Evolutionary conservation across 108 stramenopile genomes (phyloP).

Genomic region (Asterionellopsis glacialis): DNA sequence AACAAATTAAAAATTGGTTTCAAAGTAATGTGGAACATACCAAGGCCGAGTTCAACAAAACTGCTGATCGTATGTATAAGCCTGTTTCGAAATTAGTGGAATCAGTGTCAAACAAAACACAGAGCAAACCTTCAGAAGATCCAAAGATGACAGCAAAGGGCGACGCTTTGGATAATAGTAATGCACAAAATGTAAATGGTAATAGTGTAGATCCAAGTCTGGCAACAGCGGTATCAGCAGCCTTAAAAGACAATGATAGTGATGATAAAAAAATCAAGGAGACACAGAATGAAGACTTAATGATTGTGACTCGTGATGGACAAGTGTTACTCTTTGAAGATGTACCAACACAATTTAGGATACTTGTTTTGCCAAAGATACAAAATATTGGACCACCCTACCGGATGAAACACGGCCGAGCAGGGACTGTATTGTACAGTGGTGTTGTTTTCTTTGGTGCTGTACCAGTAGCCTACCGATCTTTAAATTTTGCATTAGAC

Average conservation of each 20-base stretch:
- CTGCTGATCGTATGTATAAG: conserved; percentile 1
- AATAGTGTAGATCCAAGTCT: too few relatives aligned
- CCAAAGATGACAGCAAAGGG: neutral
- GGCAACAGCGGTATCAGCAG: too few relatives aligned
- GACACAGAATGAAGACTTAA: conserved; percentile 5
- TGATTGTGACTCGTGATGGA: conserved; percentile 5
- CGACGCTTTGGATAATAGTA: conserved; percentile 21
- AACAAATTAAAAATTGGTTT: conserved; percentile 1
- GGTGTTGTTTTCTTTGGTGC: conserved; percentile 39
- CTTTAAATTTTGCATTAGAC: conserved; percentile 26
- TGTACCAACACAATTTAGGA: conserved; percentile 12
- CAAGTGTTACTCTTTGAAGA: conserved; percentile 17
- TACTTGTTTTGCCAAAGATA: neutral
- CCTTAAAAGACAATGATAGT: too few relatives aligned
- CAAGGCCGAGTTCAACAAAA: neutral
- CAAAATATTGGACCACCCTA: conserved; percentile 16
- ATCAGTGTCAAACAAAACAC: neutral
- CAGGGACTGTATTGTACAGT: conserved; percentile 29
- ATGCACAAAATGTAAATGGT: too few relatives aligned
- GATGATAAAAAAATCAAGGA: neutral
- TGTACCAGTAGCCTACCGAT: conserved; percentile 41
- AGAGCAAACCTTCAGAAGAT: neutral
- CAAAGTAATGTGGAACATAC: neutral
- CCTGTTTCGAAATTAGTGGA: neutral
- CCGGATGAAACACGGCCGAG: conserved; percentile 23